These are phyloP conservation scores for Coemansia sp. DNA, from an alignment of 192 early-diverging fungal species.

Conservation along the genomic window DNA sequence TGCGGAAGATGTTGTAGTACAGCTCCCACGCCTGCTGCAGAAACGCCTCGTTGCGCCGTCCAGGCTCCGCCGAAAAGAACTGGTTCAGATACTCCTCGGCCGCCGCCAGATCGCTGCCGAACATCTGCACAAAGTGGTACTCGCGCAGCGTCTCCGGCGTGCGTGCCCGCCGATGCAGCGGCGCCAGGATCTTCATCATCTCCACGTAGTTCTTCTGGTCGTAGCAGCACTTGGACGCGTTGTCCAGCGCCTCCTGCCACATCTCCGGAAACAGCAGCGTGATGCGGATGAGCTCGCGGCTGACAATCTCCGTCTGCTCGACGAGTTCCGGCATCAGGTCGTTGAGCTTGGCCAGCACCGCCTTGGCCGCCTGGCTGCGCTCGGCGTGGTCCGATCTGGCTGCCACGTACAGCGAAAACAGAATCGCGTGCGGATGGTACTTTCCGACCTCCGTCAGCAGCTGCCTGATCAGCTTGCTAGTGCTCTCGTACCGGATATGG, in stretches of 20 bases:
- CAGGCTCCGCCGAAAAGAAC: slow-evolving; percentile 56
- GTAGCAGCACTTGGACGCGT: slow-evolving; percentile 82
- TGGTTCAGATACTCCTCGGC: slow-evolving; percentile 87
- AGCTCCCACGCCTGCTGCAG: slow-evolving; percentile 94
- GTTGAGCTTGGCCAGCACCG: slow-evolving; percentile 92
- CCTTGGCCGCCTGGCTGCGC: slow-evolving; percentile 70
- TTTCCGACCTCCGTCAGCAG: slow-evolving; percentile 92
- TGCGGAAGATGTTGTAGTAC: slow-evolving; percentile 75
- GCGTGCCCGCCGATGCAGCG: slow-evolving; percentile 74
- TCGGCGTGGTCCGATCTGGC: slow-evolving; percentile 82
- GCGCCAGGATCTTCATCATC: slow-evolving; percentile 86
- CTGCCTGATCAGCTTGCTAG: slow-evolving; percentile 86
- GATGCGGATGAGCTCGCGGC: slow-evolving; percentile 95
- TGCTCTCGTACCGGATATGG: slow-evolving; percentile 77
- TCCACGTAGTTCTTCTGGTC: slow-evolving; percentile 76
- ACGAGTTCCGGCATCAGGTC: slow-evolving; percentile 81
- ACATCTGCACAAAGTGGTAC: slow-evolving; percentile 92
- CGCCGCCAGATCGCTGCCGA: slow-evolving; percentile 86
- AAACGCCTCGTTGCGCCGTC: slow-evolving; percentile 75
- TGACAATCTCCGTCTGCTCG: slow-evolving; percentile 88
- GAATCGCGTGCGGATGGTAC: slow-evolving; percentile 94
- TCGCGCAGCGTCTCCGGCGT: slow-evolving; percentile 90
- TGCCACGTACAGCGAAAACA: slow-evolving; percentile 95
- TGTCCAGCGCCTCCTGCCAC: slow-evolving; percentile 95
- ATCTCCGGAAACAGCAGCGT: slow-evolving; percentile 96